These are phyloP conservation scores for Fusarium sp. DNA, from an alignment of 2,329 filamentous ascomycete species.

Conservation along the genomic window DNA sequence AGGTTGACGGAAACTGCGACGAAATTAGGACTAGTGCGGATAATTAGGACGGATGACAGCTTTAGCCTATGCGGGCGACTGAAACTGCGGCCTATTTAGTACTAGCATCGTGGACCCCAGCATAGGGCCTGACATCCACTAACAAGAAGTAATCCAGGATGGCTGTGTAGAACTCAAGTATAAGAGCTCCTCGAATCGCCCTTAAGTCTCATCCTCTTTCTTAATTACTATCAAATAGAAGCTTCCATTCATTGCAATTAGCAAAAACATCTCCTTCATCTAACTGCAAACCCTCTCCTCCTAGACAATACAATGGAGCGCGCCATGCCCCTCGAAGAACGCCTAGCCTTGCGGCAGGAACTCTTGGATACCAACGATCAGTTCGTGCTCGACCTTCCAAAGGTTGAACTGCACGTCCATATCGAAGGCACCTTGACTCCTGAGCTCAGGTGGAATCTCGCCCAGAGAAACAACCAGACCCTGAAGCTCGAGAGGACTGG, in stretches of 20 bases:
- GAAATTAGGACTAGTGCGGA: neutral
- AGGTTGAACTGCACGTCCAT: constrained; percentile 60
- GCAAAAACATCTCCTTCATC: neutral
- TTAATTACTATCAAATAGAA: neutral
- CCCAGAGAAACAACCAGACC: constrained; percentile 70
- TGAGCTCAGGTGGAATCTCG: constrained; percentile 74
- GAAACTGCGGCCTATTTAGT: neutral
- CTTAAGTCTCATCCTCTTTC: neutral
- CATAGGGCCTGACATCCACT: neutral
- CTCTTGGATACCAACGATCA: constrained; percentile 15
- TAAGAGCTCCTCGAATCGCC: neutral
- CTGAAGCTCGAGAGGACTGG: constrained; percentile 22
- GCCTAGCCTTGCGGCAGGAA: constrained; percentile 8
- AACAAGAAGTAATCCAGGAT: neutral
- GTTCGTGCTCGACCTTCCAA: constrained; percentile 20
- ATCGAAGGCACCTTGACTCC: constrained; percentile 80
- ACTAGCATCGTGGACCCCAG: neutral
- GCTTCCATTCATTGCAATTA: accelerated
- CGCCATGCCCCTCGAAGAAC: constrained; percentile 22
- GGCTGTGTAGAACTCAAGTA: neutral
- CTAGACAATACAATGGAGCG: neutral
- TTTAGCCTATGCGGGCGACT: neutral
- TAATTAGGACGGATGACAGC: neutral
- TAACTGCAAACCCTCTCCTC: neutral
- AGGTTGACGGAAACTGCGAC: constrained; percentile 15